Evolutionary conservation across 2,329 filamentous ascomycete species (phyloP).

Genomic region (Cercospora sp.): DNA sequence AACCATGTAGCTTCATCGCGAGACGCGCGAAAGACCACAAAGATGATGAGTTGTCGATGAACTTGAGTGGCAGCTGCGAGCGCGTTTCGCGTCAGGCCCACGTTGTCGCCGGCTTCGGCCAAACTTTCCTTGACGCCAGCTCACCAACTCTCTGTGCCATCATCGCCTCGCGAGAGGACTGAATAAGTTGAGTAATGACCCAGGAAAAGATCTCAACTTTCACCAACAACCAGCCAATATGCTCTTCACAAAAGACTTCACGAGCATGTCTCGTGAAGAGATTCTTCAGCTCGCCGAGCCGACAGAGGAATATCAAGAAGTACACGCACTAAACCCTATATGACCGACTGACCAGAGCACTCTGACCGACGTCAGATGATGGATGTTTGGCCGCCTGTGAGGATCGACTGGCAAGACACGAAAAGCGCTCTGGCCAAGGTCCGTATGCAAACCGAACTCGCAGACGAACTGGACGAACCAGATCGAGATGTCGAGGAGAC

Average conservation of each 20-base stretch:
- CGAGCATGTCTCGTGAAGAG: slow-evolving; percentile 22
- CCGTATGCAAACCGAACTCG: slow-evolving; percentile 20
- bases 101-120: not conserved
- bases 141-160: not conserved
- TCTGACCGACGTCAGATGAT: slow-evolving; percentile 17
- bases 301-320: slow-evolving; percentile 23
- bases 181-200: not conserved
- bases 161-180: not conserved
- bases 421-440: slow-evolving; percentile 14
- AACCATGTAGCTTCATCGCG: no score
- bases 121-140: not conserved
- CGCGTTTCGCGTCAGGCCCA: not conserved
- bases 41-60: no score
- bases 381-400: slow-evolving; percentile 21
- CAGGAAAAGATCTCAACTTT: not conserved
- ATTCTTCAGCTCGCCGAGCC: slow-evolving; percentile 23
- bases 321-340: not conserved
- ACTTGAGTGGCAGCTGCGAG: not conserved
- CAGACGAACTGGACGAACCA: slow-evolving; percentile 23
- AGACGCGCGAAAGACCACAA: no score
- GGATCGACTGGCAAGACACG: slow-evolving; percentile 19
- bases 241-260: slow-evolving; percentile 20
- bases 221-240: not conserved
- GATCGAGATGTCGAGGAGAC: slow-evolving; percentile 20
- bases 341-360: not conserved